These are phyloP conservation scores for Ceratocystis albifundus DNA, from an alignment of 2,329 filamentous ascomycete species.

Conservation along the genomic window DNA sequence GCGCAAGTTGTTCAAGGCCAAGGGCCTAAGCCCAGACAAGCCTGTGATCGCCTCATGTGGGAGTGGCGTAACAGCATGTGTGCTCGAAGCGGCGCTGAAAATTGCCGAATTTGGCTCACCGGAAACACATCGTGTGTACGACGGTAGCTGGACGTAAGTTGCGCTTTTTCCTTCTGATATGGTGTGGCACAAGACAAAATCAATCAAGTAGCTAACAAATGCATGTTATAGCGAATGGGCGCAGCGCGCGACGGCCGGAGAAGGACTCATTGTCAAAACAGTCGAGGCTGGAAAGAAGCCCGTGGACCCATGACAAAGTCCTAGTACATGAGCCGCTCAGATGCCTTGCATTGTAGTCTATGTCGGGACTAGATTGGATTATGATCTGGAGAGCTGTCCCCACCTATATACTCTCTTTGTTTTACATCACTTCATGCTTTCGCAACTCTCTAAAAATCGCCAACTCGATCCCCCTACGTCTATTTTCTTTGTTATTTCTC, in stretches of 20 bases:
- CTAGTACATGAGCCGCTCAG: background rate
- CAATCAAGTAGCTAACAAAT: slow-evolving; percentile 27
- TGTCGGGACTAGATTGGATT: background rate
- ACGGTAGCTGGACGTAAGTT: slow-evolving; percentile 94
- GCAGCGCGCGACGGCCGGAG: slow-evolving; percentile 49
- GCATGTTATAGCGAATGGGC: slow-evolving; percentile 48
- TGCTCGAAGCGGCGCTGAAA: slow-evolving; percentile 76
- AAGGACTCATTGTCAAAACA: slow-evolving; percentile 50
- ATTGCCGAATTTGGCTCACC: slow-evolving; percentile 62
- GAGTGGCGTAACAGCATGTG: slow-evolving; percentile 83
- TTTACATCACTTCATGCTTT: background rate
- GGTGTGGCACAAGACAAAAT: too few relatives aligned
- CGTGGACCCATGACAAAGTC: slow-evolving; percentile 5
- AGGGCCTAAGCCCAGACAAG: slow-evolving; percentile 64
- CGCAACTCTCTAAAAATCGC: background rate
- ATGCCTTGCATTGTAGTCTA: background rate
- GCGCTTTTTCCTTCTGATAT: background rate
- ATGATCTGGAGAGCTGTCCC: background rate
- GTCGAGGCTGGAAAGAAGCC: slow-evolving; percentile 20
- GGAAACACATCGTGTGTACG: slow-evolving; percentile 66
- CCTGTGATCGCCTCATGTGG: slow-evolving; percentile 84
- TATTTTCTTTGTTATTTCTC: background rate
- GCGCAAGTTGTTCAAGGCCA: slow-evolving; percentile 62
- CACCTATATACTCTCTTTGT: background rate
- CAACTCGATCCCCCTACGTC: background rate